Evolutionary conservation across 331 rosid genomes (phyloP), one percentile per base, ranked within the genome.

Genomic region (Telfairia occidentalis): DNA sequence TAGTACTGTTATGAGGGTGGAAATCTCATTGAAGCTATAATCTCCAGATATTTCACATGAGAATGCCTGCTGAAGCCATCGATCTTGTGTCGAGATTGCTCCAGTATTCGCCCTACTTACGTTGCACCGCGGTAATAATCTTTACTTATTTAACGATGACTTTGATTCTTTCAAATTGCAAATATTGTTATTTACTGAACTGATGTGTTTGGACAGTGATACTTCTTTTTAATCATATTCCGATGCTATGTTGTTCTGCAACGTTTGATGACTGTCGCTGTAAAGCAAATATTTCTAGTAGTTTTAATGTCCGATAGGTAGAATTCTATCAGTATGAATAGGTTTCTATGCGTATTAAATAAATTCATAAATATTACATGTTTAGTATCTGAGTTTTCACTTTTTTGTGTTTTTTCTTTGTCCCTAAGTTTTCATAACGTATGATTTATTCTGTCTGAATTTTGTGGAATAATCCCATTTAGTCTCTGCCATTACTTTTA

Each of bases 81-180:
- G 97, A 92, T 83, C 92, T 92, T 43, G 91, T 92, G 35, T 92
- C 97, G 26, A 88, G 97, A 88, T 82, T 92, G 74, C 96, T 92
- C 61, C 97, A 90, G 66, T 92, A 92, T 71, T 92, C 97, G 23
- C 97, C 97, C 77, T 85, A 83, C 82, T 87, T 92, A 61, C 96
- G 97, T 49, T 90, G 95, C 80, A 87, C 95, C 2, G 90, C 96
- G 42, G 97, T 92, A 87, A 93, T 96, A 76, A 73, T 45, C 11
- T 75, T 74, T 23, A 53, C 6, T 35, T 70, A 11, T 71, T 69
- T 70, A 18, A 73, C 6, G 10, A 28, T 1, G 19, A 46, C 34
- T 52, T 57, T 24, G 52, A 29, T 43, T 76, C 45, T 15, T 61
- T 34, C 52, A 12, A 42, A 69, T 40, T 35, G 16, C 71, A 32